Conservation (phyloP, 139 green algal species). For the Chlamydomonas sp. region DNA sequence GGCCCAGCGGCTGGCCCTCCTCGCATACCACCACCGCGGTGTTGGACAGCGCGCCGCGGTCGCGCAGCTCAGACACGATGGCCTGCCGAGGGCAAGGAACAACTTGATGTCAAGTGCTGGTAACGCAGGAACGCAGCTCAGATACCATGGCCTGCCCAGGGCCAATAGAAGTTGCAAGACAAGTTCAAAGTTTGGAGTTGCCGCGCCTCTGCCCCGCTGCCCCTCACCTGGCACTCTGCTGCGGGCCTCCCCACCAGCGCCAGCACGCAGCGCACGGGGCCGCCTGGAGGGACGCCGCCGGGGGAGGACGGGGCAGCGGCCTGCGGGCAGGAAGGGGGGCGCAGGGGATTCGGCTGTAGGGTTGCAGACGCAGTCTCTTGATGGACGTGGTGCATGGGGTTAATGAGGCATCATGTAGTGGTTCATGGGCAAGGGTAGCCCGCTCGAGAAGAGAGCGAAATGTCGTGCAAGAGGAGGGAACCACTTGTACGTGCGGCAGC, state of each 20-base stretch:
- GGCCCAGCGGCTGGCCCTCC: constrained; percentile 55
- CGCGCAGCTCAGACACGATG: constrained; percentile 49
- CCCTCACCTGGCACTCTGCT: constrained; percentile 47
- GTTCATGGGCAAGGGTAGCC: no score
- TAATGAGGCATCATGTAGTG: no score
- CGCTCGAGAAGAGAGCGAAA: no score
- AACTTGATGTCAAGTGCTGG: no score
- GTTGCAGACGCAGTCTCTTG: no score
- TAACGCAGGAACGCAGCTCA: constrained; percentile 48
- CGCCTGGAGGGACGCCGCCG: not conserved
- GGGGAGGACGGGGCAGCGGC: not conserved
- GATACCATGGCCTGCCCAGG: constrained; percentile 18
- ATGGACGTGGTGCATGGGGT: no score
- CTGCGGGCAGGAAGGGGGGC: no score
- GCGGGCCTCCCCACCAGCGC: constrained; percentile 34
- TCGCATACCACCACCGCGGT: constrained; percentile 73
- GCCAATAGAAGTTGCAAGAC: not conserved
- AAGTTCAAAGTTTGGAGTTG: no score
- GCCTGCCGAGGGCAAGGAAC: not conserved
- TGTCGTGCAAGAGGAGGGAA: not conserved
- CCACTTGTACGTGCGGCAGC: no score
- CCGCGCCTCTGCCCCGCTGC: no score
- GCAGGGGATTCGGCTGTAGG: no score
- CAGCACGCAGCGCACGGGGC: constrained; percentile 25
- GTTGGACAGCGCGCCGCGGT: constrained; percentile 61